Conservation (phyloP, 1,284 basidiomycete species). For the Boletus albobrunnescens region DNA sequence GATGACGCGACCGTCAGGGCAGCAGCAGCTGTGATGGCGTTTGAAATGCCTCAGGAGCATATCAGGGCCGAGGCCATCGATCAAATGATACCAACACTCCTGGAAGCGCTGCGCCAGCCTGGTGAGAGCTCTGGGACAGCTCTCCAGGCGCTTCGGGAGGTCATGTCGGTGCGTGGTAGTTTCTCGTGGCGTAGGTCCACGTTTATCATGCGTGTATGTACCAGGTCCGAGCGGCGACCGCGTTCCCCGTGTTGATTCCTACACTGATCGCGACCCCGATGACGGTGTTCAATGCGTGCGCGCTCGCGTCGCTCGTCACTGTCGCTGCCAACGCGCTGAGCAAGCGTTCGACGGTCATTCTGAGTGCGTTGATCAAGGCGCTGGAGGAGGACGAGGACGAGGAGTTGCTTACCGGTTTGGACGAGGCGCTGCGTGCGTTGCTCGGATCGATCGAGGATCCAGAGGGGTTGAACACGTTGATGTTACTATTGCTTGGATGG, state of each 20-base stretch:
- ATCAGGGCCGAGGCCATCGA: constrained; percentile 92
- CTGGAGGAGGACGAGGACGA: constrained; percentile 65
- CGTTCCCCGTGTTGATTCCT: constrained; percentile 98
- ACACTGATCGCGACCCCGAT: constrained; percentile 89
- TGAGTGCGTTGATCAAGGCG: constrained; percentile 73
- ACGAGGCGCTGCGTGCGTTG: constrained; percentile 70
- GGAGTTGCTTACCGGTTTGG: constrained; percentile 69
- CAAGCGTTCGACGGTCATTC: constrained; percentile 72
- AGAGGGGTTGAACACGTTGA: constrained; percentile 84
- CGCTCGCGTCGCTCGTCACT: constrained; percentile 84
- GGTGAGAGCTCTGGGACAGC: constrained; percentile 94
- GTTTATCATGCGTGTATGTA: neutral
- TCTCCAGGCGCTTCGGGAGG: constrained; percentile 87
- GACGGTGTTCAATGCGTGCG: constrained; percentile 93
- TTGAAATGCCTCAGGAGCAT: constrained; percentile 90
- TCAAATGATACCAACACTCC: constrained; percentile 91
- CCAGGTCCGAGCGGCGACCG: constrained; percentile 84
- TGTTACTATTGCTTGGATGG: constrained; percentile 90
- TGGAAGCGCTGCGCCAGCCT: constrained; percentile 89
- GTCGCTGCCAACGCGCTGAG: constrained; percentile 91
- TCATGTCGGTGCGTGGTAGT: constrained; percentile 76
- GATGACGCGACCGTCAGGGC: constrained; percentile 85
- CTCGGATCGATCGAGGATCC: constrained; percentile 76
- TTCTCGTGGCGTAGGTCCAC: neutral
- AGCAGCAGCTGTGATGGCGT: constrained; percentile 87